Evolutionary conservation across 176 grass and related monocot genomes (phyloP), one percentile per base, ranked within the genome.

Genomic region (Phyllostachys edulis): DNA sequence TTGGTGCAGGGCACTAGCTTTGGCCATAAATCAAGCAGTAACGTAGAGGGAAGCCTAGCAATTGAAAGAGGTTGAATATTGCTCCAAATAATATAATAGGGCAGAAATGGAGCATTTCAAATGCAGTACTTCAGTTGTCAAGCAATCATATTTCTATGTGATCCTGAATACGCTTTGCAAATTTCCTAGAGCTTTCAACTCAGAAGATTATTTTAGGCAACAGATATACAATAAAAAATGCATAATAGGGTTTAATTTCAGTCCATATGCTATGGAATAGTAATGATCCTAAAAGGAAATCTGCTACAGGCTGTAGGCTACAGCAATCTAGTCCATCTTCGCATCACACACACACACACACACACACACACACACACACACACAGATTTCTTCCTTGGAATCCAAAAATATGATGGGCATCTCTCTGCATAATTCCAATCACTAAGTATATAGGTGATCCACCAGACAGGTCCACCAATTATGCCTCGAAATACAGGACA

Each of bases 401-500:
- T 74, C 60, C 67, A 74, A 73, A 66, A 69, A 76, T 63, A 69
- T 57, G 71, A 77, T 32, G 78, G 18, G 17, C 70, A 70, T 52
- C 5, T 59, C 54, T 63, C 67, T 50, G 56, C 77, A 71, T 29
- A 50, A 57, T 67, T 80, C 67, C 41, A 84, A 69, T 36, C 62
- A 70, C 20, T 10, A 47, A 70, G 67, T 68, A 68, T 7, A 36
- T 70, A 37, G 83, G 39, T 85, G 64, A 60, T 44, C 75, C 76
- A 41, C 54, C 26, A 76, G 68, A 70, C 63, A 91, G 51, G 46
- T 62, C 75, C 80, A 84, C 76, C 46, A 80, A 67, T 83, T 86
- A 90, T 90, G 67, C 84, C 80, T 87, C 75, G 14, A 70, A 84
- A 87, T 70, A 62, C 75, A 90, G 69, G 68, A 66, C 26, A 61